phyloP scores from a whole-genome alignment of 164 flowering plant genomes.

The Sextonia rubra region DNA sequence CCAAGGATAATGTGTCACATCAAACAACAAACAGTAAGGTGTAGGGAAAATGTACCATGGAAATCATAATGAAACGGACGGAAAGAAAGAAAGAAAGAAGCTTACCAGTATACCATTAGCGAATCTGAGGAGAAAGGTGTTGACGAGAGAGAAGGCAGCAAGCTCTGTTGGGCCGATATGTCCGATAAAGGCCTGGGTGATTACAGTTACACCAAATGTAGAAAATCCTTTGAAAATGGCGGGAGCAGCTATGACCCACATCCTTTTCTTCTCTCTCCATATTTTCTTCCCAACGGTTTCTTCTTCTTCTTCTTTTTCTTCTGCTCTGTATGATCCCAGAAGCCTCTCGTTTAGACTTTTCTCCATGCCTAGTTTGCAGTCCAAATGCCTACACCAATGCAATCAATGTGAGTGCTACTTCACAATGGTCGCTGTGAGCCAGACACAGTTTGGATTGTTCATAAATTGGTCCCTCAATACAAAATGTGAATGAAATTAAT shows the following conservation, averaged over 20 bases:
- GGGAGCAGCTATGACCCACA: constrained; percentile 47
- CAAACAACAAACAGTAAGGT: too few species aligned
- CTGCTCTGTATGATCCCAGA: background rate
- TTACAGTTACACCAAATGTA: constrained; percentile 27
- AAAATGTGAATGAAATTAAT: too few species aligned
- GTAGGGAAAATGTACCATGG: too few species aligned
- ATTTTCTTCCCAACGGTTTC: constrained; percentile 8
- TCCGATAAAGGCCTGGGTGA: constrained; percentile 44
- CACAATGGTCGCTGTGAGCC: too few species aligned
- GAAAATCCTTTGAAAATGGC: constrained; percentile 46
- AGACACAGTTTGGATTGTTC: too few species aligned
- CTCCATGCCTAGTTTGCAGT: background rate
- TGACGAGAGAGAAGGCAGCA: constrained; percentile 40
- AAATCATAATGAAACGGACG: too few species aligned
- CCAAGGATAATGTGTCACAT: too few species aligned
- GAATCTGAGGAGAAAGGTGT: constrained; percentile 40
- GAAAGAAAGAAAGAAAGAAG: background rate
- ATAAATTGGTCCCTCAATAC: too few species aligned
- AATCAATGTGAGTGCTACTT: too few species aligned
- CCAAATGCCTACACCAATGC: too few species aligned
- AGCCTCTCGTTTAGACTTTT: constrained; percentile 2
- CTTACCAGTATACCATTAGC: constrained; percentile 41
- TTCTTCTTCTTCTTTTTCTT: background rate
- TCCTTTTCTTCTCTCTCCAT: constrained; percentile 33
- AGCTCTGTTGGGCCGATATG: constrained; percentile 40